Evolutionary conservation across 1,139 yeast genomes (phyloP).

Genomic region (Kluyveromyces sp.): DNA sequence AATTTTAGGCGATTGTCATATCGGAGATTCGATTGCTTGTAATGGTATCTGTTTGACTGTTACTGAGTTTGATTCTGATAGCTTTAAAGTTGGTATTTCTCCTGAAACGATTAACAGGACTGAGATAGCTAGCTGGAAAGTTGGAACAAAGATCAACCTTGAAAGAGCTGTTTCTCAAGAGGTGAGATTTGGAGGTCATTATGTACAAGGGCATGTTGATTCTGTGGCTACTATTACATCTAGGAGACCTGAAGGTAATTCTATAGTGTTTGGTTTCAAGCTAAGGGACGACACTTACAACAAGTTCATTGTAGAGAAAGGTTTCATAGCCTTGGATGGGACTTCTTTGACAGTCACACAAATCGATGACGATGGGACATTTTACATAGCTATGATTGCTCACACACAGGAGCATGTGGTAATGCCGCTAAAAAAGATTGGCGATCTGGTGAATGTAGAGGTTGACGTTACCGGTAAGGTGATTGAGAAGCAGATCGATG

Average conservation of each 20-base stretch:
- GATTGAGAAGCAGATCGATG: constrained; percentile 73
- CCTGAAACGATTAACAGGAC: constrained; percentile 88
- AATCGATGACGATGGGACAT: constrained; percentile 50
- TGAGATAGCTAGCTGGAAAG: constrained; percentile 47
- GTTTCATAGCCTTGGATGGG: constrained; percentile 88
- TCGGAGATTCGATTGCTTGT: constrained; percentile 88
- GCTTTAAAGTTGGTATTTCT: constrained; percentile 84
- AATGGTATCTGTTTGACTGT: constrained; percentile 91
- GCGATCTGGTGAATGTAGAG: constrained; percentile 75
- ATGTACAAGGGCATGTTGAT: constrained; percentile 97
- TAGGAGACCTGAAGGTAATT: constrained; percentile 61
- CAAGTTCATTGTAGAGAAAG: constrained; percentile 83
- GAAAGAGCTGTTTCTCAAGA: constrained; percentile 82
- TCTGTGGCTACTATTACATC: constrained; percentile 65
- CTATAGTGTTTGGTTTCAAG: constrained; percentile 67
- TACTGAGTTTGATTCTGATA: constrained; percentile 56
- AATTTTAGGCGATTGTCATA: constrained; percentile 69
- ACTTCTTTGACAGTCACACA: constrained; percentile 84
- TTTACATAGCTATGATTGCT: constrained; percentile 84
- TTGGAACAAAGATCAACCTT: constrained; percentile 64
- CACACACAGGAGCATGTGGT: constrained; percentile 83
- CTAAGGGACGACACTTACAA: constrained; percentile 56
- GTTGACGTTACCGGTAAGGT: constrained; percentile 92
- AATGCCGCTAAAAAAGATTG: constrained; percentile 55
- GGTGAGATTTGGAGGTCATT: constrained; percentile 90